Conservation (phyloP, 805 yeast genomes). For the Metschnikowia picachoensis region DNA sequence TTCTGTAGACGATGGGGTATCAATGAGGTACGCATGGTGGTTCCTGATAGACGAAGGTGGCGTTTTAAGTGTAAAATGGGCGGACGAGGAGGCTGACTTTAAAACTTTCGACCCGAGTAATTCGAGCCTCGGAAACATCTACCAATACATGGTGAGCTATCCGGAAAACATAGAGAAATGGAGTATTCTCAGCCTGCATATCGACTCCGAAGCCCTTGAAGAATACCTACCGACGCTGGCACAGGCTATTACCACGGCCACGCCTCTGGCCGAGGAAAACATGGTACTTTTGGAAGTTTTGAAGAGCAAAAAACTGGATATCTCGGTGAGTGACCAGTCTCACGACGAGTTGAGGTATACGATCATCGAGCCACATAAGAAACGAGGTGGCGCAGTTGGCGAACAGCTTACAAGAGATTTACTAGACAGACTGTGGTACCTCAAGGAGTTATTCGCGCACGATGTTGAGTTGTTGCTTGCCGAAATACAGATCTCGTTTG, state of each 20-base stretch:
- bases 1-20: slow-evolving; percentile 12
- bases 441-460: slow-evolving; percentile 35
- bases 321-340: slow-evolving; percentile 22
- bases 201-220: slow-evolving; percentile 25
- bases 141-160: slow-evolving; percentile 35
- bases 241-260: slow-evolving; percentile 39
- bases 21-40: slow-evolving; percentile 40
- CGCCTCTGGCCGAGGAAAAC: slow-evolving; percentile 50
- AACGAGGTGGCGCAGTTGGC: slow-evolving; percentile 24
- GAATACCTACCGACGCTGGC: slow-evolving; percentile 10
- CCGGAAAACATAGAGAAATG: slow-evolving; percentile 28
- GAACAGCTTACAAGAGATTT: slow-evolving; percentile 46
- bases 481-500: slow-evolving; percentile 52
- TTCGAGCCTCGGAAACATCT: slow-evolving; percentile 24
- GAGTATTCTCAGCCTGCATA: slow-evolving; percentile 11
- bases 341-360: slow-evolving; percentile 40
- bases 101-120: slow-evolving; percentile 18
- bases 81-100: slow-evolving; percentile 10
- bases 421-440: slow-evolving; percentile 60
- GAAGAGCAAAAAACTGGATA: slow-evolving; percentile 14
- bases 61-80: slow-evolving; percentile 37
- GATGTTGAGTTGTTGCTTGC: slow-evolving; percentile 36
- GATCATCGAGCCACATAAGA: slow-evolving; percentile 37
- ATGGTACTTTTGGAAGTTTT: slow-evolving; percentile 37
- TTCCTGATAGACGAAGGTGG: slow-evolving; percentile 31